Evolutionary conservation across 352 stramenopile genomes (phyloP), one percentile per base, ranked within the genome.

Genomic region (Globisporangium nunn): DNA sequence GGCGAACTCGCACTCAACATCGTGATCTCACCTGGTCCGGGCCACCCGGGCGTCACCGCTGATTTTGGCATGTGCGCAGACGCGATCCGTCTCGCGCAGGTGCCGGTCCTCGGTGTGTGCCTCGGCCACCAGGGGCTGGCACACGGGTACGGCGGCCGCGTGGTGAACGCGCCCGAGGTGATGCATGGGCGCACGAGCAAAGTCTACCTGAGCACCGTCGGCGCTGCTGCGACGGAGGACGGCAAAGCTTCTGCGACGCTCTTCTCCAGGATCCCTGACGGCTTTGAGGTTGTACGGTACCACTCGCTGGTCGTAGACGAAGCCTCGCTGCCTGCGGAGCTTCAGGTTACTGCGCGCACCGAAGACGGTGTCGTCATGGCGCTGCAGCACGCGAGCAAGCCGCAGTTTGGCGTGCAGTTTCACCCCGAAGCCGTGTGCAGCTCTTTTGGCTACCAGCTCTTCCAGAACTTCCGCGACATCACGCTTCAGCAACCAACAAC

Each of bases 101-200:
- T 97, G 29, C 95, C 96, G 3, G 75, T 99, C 45, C 71, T 99
- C 17, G 96, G 95, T 18, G 93, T 99, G n/a, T 99, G 96, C 75
- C 71, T 99, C n/a, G 96, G 96, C 46, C 94, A 98, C 74, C 95
- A 99, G 71, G 87, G 94, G n/a, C 70, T 99, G 47, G 93, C 87
- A 33, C 70, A 92, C 33, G 76, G 82, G 0, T 96, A 97, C 67
- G 88, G 93, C 11, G 92, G 77, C 12, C 67, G 58, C 14, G 92
- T 98, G 12, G 73, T 82, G 14, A 72, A 78, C 49, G 89, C 91
- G 8, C 63, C 72, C 7, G 85, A 95, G 57, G 91, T 95, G 33
- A 97, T 98, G 81, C 96, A 99, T 70, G 96, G 96, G 33, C 77
- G 91, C 14, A 86, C 94, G 68, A 97, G 90, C 70, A 61, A 65